phyloP scores from a whole-genome alignment of 2,329 filamentous ascomycete species.

The Penicillium sp. region DNA sequence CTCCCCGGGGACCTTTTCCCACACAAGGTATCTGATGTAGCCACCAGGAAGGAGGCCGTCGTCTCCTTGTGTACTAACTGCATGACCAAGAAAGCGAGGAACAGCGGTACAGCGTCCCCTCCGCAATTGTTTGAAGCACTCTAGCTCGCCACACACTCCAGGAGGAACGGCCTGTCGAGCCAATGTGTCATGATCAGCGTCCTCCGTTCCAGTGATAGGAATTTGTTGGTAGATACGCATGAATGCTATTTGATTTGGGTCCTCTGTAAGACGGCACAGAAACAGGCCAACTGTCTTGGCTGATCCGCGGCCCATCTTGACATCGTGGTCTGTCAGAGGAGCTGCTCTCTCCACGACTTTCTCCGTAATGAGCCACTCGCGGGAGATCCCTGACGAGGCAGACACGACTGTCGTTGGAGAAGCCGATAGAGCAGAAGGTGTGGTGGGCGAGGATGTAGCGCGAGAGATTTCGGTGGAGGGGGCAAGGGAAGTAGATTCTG shows the following conservation, averaged over 20 bases:
- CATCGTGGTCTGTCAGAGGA: slow-evolving; percentile 5
- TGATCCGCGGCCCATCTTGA: slow-evolving; percentile 8
- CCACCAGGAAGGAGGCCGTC: slow-evolving; percentile 15
- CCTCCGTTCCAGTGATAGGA: slow-evolving; percentile 14
- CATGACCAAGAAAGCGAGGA: slow-evolving; percentile 17
- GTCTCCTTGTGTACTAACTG: slow-evolving; percentile 12
- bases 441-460: not conserved
- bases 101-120: slow-evolving; percentile 9
- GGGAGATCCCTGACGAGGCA: not conserved
- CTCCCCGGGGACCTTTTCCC: slow-evolving; percentile 16
- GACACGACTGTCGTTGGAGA: not conserved
- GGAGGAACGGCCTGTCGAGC: slow-evolving; percentile 10
- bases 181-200: slow-evolving; percentile 9
- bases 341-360: slow-evolving; percentile 10
- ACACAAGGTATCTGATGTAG: slow-evolving; percentile 18
- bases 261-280: slow-evolving; percentile 9
- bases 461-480: not conserved
- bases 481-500: slow-evolving; percentile 3
- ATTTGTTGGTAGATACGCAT: slow-evolving; percentile 20
- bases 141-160: slow-evolving; percentile 16
- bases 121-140: slow-evolving; percentile 8
- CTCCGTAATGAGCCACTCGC: slow-evolving; percentile 11
- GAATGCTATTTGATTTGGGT: slow-evolving; percentile 12
- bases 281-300: slow-evolving; percentile 14
- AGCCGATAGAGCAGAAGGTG: not conserved